A percentile compares a stretch with the other conserved stretches of the same genome.
Conservation (phyloP, 345 rosid species). For the Eucalyptus brandiana region DNA sequence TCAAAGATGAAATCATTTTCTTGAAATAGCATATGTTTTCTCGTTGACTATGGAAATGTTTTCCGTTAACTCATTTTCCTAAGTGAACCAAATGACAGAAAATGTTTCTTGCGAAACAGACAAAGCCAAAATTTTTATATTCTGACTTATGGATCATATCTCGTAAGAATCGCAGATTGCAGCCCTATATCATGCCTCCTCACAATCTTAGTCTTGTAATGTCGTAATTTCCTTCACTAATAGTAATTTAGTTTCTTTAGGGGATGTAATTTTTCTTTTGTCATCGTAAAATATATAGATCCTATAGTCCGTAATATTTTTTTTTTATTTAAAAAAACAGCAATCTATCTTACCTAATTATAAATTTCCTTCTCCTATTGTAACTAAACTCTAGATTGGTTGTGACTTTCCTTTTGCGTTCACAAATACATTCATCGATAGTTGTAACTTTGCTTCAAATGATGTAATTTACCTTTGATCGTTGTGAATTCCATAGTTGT, state of each 20-base stretch:
- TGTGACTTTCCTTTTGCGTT: not conserved
- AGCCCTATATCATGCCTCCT: not conserved
- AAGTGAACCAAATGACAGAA: too few species aligned
- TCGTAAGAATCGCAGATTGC: not conserved
- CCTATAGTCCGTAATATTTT: not conserved
- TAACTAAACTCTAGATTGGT: not conserved
- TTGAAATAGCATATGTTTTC: too few species aligned
- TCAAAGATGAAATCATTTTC: too few species aligned
- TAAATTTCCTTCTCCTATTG: not conserved
- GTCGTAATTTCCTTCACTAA: not conserved
- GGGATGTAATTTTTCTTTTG: not conserved
- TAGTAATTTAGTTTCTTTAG: not conserved
- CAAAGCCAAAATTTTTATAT: not conserved
- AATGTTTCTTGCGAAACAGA: fast-evolving
- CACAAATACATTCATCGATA: not conserved
- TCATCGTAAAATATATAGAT: not conserved
- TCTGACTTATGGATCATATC: not conserved
- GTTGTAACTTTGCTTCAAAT: not conserved
- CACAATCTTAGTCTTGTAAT: not conserved
- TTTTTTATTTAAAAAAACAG: too few species aligned
- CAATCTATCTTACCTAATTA: not conserved
- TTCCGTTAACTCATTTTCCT: too few species aligned
- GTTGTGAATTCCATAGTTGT: not conserved
- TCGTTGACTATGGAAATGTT: too few species aligned
- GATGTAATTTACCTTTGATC: not conserved